Evolutionary conservation across 352 stramenopile species (phyloP).

Genomic region (Phytophthora crassamura): DNA sequence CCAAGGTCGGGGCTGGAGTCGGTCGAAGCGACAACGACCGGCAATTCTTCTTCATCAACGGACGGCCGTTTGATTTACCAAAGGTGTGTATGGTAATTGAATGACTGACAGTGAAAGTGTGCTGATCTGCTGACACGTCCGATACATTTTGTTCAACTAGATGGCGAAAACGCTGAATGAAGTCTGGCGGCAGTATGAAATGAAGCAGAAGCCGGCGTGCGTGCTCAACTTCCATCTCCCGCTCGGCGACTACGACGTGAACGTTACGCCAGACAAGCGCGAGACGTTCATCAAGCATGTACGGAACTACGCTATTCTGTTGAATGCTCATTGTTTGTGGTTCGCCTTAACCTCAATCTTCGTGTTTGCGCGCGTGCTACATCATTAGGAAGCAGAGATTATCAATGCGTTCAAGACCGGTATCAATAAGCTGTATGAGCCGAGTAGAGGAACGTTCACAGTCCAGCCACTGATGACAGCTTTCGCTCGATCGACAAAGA

Average conservation of each 20-base stretch:
- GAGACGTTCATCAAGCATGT: constrained; percentile 92
- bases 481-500: constrained; percentile 36
- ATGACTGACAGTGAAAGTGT: not conserved
- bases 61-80: constrained; percentile 94
- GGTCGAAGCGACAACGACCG: constrained; percentile 87
- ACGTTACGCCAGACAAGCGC: constrained; percentile 97
- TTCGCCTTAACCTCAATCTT: not conserved
- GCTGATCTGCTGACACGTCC: constrained; percentile 6
- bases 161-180: constrained; percentile 86
- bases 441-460: constrained; percentile 62
- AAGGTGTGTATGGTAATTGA: constrained; percentile 41
- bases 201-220: constrained; percentile 94
- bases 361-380: not conserved
- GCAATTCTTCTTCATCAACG: constrained; percentile 98
- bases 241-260: constrained; percentile 94
- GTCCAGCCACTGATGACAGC: constrained; percentile 64
- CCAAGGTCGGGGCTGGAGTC: constrained; percentile 69
- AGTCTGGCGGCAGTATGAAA: constrained; percentile 92
- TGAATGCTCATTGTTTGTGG: not conserved
- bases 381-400: constrained; percentile 58
- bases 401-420: constrained; percentile 66
- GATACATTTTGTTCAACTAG: constrained; percentile 26
- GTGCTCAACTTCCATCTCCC: constrained; percentile 93
- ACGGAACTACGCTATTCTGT: constrained; percentile 10
- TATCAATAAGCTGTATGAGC: constrained; percentile 70